Conservation (phyloP, 2,329 filamentous ascomycete species). For the Phialophora tarda region DNA sequence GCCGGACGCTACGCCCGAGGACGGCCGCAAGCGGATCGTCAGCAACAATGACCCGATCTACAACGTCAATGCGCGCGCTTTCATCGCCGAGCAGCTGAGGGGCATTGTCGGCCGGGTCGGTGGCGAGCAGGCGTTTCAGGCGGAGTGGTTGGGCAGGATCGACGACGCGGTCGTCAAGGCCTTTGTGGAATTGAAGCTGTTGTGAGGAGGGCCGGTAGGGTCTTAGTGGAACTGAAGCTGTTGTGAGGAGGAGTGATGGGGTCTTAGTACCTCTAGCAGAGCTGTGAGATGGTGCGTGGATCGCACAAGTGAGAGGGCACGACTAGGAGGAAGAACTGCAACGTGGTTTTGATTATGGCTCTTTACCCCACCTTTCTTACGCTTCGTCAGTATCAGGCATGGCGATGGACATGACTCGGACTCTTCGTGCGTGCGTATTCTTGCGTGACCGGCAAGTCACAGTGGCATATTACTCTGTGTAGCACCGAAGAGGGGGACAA, state of each 20-base stretch:
- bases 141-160: constrained; percentile 37
- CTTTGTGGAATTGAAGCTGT: constrained; percentile 37
- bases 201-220: constrained; percentile 27
- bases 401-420: not conserved
- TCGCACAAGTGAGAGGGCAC: too few relatives aligned
- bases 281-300: too few relatives aligned
- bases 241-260: constrained; percentile 16
- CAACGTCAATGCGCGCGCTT: constrained; percentile 52
- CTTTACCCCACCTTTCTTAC: not conserved
- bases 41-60: constrained; percentile 51
- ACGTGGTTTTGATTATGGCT: too few relatives aligned
- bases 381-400: not conserved
- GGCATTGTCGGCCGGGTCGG: constrained; percentile 46
- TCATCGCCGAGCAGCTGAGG: constrained; percentile 50
- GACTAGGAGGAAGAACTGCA: too few relatives aligned
- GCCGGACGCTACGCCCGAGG: constrained; percentile 50
- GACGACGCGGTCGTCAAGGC: constrained; percentile 36
- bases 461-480: not conserved
- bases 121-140: constrained; percentile 35
- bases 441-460: not conserved
- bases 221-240: constrained; percentile 37
- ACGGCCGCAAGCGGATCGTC: constrained; percentile 49
- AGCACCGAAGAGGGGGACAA: not conserved
- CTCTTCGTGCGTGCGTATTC: not conserved
- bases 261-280: too few relatives aligned